Percentiles rank a stretch among this genome's conserved stretches.
These are phyloP conservation scores for Lavandula angustifolia DNA, from an alignment of 257 asterid species.

Conservation along the genomic window DNA sequence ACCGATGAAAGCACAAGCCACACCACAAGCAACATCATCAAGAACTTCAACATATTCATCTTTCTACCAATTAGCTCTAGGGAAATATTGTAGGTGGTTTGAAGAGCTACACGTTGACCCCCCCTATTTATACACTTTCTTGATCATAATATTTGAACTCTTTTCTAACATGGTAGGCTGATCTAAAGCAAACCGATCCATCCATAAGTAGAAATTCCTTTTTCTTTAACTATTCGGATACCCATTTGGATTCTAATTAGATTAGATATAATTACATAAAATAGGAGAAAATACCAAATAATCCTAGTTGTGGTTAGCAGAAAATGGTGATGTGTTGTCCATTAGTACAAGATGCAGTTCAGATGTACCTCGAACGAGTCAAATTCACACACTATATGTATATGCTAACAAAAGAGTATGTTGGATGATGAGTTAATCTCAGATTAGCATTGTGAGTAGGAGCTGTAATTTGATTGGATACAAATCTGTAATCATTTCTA, in stretches of 20 bases:
- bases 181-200: not conserved
- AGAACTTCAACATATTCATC: slow-evolving; percentile 33
- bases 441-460: no score
- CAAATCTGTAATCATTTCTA: no score
- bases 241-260: no score
- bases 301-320: no score
- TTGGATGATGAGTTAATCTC: no score
- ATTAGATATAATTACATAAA: not conserved
- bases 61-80: not conserved
- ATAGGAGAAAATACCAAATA: not conserved
- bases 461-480: no score
- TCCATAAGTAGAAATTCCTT: no score
- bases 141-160: not conserved
- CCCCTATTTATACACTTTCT: slow-evolving; percentile 17
- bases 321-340: slow-evolving; percentile 37
- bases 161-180: not conserved
- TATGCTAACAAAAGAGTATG: no score
- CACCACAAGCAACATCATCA: slow-evolving; percentile 28
- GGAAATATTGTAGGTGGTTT: not conserved
- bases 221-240: no score
- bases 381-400: not conserved
- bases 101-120: not conserved
- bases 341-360: not conserved
- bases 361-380: not conserved
- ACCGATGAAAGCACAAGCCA: slow-evolving; percentile 35